Base-by-base conservation (phyloP, 345 rosid species). In the Dipteronia dyeriana region DNA sequence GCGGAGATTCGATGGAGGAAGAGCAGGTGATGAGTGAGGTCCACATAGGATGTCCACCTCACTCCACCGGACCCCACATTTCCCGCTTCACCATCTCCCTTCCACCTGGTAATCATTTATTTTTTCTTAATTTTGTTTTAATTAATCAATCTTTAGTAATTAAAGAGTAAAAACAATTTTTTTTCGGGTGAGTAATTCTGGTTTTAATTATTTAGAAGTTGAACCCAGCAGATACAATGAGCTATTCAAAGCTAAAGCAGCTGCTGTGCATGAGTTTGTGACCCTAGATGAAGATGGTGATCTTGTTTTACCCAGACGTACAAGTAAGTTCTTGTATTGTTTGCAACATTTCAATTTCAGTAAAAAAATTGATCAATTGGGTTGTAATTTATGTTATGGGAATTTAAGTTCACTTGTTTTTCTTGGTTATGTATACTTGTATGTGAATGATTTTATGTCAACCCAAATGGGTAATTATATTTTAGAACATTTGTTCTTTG, bases 1-100 rank as follows among this genome's bases (percentile, higher is more conserved):
- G 76, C 53, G 70, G 76, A 53, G 81, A 73, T 64, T 68, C 76
- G 2, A 38, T 62, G 39, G 69, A 54, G 45, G 87, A 74, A 72
- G 86, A 80, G 70, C 81, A 79, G 13, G 93, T 93, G 87, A 95
- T 93, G 96, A 95, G 99, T 81, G 94, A 95, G 84, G 87, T 93
- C 49, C 97, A 91, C 78, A 56, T 91, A 5, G 96, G 98, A 51
- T 95, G 99, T 73, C 96, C 94, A 66, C 91, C 94, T 17, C 76
- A 79, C 71, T 72, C 78, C 22, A 73, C 83, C 23, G 91, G 91
- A 0, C 88, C 94, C 26, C 87, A 88, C 84, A 70, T 88, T 71
- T 90, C 97, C 71, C 87, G 78, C 59, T 93, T 92, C 92, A 79
- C 83, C 79, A 73, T 92, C 86, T 84, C 84, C 77, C 66, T 79